A percentile compares a stretch with the other conserved stretches of the same genome.
Evolutionary conservation across 169 alveolate genomes (phyloP).

Genomic region (Eimeria sp.): DNA sequence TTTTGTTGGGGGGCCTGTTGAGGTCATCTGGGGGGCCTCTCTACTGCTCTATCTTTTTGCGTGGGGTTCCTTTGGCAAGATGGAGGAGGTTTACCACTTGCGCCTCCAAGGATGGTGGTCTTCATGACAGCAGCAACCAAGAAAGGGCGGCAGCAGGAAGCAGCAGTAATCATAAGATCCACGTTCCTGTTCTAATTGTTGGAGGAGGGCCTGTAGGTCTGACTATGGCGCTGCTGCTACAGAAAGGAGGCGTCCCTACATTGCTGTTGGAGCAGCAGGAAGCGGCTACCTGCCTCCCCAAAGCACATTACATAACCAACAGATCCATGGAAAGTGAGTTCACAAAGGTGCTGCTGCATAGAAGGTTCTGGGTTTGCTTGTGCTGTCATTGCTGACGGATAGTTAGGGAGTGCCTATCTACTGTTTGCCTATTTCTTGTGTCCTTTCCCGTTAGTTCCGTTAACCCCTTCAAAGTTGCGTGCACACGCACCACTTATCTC

Average conservation of each 20-base stretch:
- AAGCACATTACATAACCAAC: conserved; percentile 95
- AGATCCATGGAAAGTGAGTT: conserved; percentile 95
- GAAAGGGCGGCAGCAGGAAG: neutral
- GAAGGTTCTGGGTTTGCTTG: neutral
- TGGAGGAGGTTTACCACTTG: neutral
- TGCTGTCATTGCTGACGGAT: neutral
- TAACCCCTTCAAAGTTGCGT: neutral
- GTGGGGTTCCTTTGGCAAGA: neutral
- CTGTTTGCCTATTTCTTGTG: neutral
- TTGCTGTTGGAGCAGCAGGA: conserved; percentile 90
- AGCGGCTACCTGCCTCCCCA: conserved; percentile 91
- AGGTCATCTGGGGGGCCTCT: neutral
- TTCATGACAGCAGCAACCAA: neutral
- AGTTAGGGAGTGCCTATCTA: neutral
- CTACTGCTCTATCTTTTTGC: neutral
- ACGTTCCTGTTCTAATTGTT: conserved; percentile 90
- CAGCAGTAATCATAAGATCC: neutral
- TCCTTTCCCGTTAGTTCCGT: neutral
- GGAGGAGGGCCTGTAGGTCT: conserved; percentile 98
- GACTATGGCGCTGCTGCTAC: conserved; percentile 92
- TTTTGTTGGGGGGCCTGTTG: neutral
- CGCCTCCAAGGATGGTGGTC: neutral
- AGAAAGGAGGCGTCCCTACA: conserved; percentile 91
- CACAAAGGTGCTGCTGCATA: neutral
- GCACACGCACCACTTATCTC: neutral